Evolutionary conservation across 306 rosid genomes (phyloP).

Genomic region (Rosa multiflora): DNA sequence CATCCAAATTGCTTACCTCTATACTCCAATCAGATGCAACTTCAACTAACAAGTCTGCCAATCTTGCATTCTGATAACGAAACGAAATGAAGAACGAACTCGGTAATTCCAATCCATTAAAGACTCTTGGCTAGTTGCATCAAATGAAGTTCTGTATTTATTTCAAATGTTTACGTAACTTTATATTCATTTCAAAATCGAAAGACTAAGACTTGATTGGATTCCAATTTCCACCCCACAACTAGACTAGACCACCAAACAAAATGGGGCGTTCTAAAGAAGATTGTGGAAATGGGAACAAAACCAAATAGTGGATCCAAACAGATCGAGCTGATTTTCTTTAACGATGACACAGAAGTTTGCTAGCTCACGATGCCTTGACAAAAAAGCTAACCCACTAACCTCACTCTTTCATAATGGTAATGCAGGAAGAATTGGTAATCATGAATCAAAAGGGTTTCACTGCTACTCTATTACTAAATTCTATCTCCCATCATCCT

Average conservation of each 20-base stretch:
- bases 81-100: background rate
- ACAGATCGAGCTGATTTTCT: background rate
- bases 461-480: background rate
- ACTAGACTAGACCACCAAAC: background rate
- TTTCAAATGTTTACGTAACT: background rate
- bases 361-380: background rate
- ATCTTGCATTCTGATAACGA: background rate
- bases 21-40: background rate
- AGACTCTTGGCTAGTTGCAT: background rate
- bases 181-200: no score
- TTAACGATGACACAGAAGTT: background rate
- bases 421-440: background rate
- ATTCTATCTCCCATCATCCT: background rate
- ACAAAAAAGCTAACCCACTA: background rate
- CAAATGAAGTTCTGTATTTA: background rate
- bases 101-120: background rate
- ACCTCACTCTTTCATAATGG: background rate
- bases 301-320: background rate
- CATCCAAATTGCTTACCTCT: no score
- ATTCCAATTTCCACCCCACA: background rate
- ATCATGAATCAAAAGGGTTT: constrained; percentile 12
- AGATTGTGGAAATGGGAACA: background rate
- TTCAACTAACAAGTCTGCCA: background rate
- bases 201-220: background rate
- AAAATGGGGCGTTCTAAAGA: no score